These are phyloP conservation scores for Solidago caesia DNA, from an alignment of 129 eudicot genomes.

Conservation along the genomic window DNA sequence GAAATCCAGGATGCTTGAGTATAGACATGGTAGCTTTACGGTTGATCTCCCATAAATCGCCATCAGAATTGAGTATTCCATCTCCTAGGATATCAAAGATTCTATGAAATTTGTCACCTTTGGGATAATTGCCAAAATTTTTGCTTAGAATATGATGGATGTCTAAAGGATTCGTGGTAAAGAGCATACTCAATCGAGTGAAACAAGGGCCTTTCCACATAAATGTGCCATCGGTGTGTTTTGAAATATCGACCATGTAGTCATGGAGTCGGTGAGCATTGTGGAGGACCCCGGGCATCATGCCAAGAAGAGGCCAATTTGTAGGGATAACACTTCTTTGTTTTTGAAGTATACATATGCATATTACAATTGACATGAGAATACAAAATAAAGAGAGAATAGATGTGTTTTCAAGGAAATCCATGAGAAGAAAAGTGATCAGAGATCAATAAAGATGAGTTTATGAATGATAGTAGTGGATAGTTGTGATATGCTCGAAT, in stretches of 20 bases:
- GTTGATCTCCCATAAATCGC: not conserved
- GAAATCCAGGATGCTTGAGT: not conserved
- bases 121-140: not conserved
- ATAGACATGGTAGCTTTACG: not conserved
- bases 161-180: not conserved
- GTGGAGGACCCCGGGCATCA: not conserved
- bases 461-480: too few relatives aligned
- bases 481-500: too few relatives aligned
- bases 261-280: not conserved
- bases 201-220: conserved; percentile 5
- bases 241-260: not conserved
- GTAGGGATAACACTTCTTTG: not conserved
- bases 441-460: too few relatives aligned
- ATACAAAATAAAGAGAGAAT: not conserved
- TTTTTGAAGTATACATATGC: not conserved
- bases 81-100: not conserved
- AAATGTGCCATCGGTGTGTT: not conserved
- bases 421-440: not conserved
- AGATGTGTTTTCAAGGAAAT: not conserved
- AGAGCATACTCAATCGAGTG: not conserved
- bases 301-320: not conserved
- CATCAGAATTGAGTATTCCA: not conserved
- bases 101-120: not conserved
- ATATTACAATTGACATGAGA: not conserved
- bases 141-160: not conserved